These are phyloP conservation scores for Coniochaeta prunicola DNA, from an alignment of 2,329 filamentous ascomycete genomes.

Conservation along the genomic window DNA sequence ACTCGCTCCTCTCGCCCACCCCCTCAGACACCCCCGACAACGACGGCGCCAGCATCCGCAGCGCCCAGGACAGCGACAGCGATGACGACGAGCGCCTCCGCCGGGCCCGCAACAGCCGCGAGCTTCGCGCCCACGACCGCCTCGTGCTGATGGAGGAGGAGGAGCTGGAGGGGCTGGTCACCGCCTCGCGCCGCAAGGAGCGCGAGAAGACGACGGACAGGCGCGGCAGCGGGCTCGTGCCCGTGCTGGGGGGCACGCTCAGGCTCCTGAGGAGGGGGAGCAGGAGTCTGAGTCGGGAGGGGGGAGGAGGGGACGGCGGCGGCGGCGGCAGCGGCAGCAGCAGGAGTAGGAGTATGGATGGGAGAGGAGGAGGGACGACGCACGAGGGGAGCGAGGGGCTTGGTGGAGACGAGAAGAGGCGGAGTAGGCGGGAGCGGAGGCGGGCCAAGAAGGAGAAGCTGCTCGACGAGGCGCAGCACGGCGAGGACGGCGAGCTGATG, in stretches of 20 bases:
- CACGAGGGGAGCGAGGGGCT: conserved; percentile 21
- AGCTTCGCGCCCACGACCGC: conserved; percentile 62
- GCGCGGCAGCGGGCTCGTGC: conserved; percentile 21
- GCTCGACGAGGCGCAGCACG: conserved; percentile 46
- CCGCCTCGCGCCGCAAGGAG: conserved; percentile 40
- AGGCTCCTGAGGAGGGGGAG: conserved; percentile 38
- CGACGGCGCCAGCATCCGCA: conserved; percentile 60
- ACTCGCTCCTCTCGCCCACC: conserved; percentile 54
- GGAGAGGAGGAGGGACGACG: conserved; percentile 9
- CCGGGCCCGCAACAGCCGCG: conserved; percentile 59
- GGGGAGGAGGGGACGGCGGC: conserved; percentile 10
- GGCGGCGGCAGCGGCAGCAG: too few relatives aligned
- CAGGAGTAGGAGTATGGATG: conserved; percentile 13
- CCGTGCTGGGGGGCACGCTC: conserved; percentile 32
- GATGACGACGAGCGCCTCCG: conserved; percentile 65
- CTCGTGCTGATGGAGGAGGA: conserved; percentile 71
- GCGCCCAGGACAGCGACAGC: conserved; percentile 69
- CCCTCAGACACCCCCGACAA: conserved; percentile 60
- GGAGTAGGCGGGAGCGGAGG: conserved; percentile 40
- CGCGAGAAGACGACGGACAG: conserved; percentile 38
- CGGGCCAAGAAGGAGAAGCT: conserved; percentile 45
- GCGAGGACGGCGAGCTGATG: conserved; percentile 71
- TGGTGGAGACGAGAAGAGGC: conserved; percentile 34
- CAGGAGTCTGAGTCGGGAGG: conserved; percentile 46
- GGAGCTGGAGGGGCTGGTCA: conserved; percentile 55